These are phyloP conservation scores for Lasiodiplodia gonubiensis DNA, from an alignment of 2,329 filamentous ascomycete genomes.

Conservation along the genomic window DNA sequence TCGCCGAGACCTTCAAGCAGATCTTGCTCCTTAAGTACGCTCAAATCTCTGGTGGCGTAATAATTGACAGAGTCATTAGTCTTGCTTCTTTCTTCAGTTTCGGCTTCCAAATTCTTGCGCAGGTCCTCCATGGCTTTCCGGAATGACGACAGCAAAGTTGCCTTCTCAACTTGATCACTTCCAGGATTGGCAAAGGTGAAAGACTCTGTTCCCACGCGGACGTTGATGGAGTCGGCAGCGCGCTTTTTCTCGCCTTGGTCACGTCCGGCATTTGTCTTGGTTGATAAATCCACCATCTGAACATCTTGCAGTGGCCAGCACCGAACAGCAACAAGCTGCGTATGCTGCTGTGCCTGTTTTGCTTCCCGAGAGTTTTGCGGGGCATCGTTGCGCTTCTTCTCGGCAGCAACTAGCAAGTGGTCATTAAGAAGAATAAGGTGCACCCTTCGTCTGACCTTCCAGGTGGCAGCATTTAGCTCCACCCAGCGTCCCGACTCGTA, in stretches of 20 bases:
- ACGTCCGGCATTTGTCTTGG: constrained; percentile 30
- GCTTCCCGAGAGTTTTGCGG: constrained; percentile 52
- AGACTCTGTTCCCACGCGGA: constrained; percentile 86
- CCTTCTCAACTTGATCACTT: constrained; percentile 77
- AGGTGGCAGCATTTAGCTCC: constrained; percentile 95
- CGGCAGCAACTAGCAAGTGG: constrained; percentile 88
- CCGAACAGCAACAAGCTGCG: constrained; percentile 86
- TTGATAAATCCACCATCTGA: constrained; percentile 85
- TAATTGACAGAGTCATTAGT: constrained; percentile 85
- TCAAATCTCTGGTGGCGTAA: constrained; percentile 78
- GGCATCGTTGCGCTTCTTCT: constrained; percentile 84
- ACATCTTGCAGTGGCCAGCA: constrained; percentile 95
- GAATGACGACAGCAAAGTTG: constrained; percentile 81
- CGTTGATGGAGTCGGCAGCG: constrained; percentile 72
- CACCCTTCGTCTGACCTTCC: constrained; percentile 88
- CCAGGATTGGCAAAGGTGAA: constrained; percentile 95
- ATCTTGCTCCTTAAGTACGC: constrained; percentile 78
- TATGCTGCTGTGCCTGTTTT: constrained; percentile 52
- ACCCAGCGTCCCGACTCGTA: constrained; percentile 94
- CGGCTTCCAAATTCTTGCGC: constrained; percentile 81
- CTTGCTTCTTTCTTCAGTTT: constrained; percentile 86
- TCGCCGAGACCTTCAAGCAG: constrained; percentile 76
- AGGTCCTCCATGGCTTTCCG: constrained; percentile 92
- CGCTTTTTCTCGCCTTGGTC: constrained; percentile 30
- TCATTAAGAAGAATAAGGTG: constrained; percentile 94